Percentiles rank a stretch among this genome's conserved stretches.
Evolutionary conservation across 2,329 filamentous ascomycete species (phyloP).

Genomic region (Akanthomyces uredinophilus): DNA sequence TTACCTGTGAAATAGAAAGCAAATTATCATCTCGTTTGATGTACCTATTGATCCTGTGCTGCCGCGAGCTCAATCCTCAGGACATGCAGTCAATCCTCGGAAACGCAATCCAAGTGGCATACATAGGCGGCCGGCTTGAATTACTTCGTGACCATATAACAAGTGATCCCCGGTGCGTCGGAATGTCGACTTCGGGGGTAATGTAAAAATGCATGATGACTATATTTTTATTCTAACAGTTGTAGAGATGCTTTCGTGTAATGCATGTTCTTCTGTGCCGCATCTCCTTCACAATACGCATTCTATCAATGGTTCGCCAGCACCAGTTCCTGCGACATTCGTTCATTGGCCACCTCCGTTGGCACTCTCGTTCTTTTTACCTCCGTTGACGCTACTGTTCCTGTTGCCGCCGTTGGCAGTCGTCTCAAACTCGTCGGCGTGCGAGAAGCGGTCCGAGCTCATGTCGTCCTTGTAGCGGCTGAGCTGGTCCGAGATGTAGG

Average conservation of each 20-base stretch:
- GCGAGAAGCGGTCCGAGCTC: conserved; percentile 21
- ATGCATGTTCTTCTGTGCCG: neutral
- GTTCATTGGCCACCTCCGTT: too few species aligned
- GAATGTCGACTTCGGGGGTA: neutral
- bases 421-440: conserved; percentile 45
- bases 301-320: too few species aligned
- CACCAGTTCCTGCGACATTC: too few species aligned
- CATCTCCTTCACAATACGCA: neutral
- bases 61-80: too few species aligned
- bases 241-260: neutral
- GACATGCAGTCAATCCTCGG: too few species aligned
- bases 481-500: conserved; percentile 78
- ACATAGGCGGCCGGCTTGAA: neutral
- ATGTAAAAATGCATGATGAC: neutral
- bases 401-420: conserved; percentile 22
- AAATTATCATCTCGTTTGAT: conserved; percentile 15
- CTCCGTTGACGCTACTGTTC: neutral
- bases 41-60: neutral
- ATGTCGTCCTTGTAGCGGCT: conserved; percentile 53
- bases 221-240: neutral
- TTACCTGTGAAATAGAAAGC: conserved; percentile 21
- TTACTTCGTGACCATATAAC: neutral
- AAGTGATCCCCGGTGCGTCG: neutral
- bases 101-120: too few species aligned
- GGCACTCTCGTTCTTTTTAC: too few species aligned